Percentiles rank a stretch among this genome's conserved stretches.
phyloP scores from a whole-genome alignment of 2,329 filamentous ascomycete genomes.

The Exophiala xenobiotica region DNA sequence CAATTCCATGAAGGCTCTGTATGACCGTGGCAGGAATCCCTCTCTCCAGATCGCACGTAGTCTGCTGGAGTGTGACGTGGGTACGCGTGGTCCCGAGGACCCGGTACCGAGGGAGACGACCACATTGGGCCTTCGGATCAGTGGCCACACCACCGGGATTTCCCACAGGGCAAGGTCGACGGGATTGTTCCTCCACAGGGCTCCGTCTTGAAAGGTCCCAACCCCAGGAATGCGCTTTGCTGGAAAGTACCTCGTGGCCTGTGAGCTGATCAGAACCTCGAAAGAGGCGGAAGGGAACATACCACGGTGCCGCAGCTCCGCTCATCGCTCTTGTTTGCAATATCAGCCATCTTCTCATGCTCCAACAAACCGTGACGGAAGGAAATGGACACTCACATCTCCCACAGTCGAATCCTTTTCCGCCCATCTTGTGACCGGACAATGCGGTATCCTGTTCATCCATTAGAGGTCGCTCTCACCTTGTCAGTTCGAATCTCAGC shows the following conservation, averaged over 20 bases:
- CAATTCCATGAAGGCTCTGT: conserved; percentile 22
- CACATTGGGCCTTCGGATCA: conserved; percentile 23
- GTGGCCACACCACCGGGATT: conserved; percentile 23
- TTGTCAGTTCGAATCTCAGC: conserved; percentile 4
- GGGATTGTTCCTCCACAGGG: conserved; percentile 28
- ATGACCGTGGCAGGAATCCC: conserved; percentile 25
- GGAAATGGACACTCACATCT: conserved; percentile 23
- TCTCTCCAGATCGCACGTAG: conserved; percentile 24
- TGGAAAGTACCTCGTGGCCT: conserved; percentile 23
- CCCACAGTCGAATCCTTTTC: conserved; percentile 21
- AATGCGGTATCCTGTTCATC: conserved; percentile 23
- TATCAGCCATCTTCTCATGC: conserved; percentile 13
- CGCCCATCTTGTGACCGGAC: conserved; percentile 18
- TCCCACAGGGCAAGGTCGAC: conserved; percentile 25
- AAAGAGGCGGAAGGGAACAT: conserved; percentile 5
- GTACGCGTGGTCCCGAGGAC: conserved; percentile 17
- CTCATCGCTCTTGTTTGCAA: conserved; percentile 26
- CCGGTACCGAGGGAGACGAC: conserved; percentile 27
- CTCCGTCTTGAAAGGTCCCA: conserved; percentile 29
- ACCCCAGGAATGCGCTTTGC: conserved; percentile 24
- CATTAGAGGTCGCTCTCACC: conserved; percentile 14
- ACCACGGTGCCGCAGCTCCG: conserved; percentile 26
- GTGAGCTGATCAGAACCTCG: conserved; percentile 9
- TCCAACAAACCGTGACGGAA: conserved; percentile 3
- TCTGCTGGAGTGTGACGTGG: conserved; percentile 8